These are phyloP conservation scores for Verticillium nubilum DNA, from an alignment of 2,329 filamentous ascomycete species.

Conservation along the genomic window DNA sequence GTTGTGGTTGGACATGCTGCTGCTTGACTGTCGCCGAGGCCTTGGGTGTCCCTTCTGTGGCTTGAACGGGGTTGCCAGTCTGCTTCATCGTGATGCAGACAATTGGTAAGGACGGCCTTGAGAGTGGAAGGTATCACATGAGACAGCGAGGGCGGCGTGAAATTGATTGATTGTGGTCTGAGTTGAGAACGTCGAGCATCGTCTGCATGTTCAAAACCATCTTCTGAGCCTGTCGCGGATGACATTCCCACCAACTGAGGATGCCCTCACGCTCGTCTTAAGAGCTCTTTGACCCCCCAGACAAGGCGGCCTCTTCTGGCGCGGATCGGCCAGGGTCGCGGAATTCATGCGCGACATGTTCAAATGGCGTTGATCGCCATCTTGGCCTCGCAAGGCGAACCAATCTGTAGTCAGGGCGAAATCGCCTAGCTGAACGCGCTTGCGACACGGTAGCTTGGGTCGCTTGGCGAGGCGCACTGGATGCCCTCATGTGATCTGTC, in stretches of 20 bases:
- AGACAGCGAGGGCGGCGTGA: not conserved
- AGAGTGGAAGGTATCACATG: not conserved
- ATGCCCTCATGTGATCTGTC: not conserved
- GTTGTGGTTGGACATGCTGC: conserved; percentile 3
- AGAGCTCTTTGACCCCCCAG: not conserved
- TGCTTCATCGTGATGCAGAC: not conserved
- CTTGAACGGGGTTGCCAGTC: not conserved
- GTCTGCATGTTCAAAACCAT: not conserved
- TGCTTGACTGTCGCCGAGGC: not conserved
- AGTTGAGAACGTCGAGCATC: not conserved
- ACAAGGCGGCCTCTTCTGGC: not conserved
- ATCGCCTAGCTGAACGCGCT: not conserved
- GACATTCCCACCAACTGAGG: not conserved
- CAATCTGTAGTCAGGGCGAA: not conserved
- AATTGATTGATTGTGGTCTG: not conserved
- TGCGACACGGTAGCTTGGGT: not conserved
- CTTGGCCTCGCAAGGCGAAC: not conserved
- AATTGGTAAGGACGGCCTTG: not conserved
- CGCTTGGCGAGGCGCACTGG: not conserved
- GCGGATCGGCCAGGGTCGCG: not conserved
- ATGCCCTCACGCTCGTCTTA: not conserved
- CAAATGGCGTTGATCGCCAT: not conserved
- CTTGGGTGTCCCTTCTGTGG: not conserved
- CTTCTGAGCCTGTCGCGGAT: too few relatives aligned
- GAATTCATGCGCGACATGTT: not conserved